Evolutionary conservation across 2,329 filamentous ascomycete genomes (phyloP).

Genomic region (Zasmidium angulare): DNA sequence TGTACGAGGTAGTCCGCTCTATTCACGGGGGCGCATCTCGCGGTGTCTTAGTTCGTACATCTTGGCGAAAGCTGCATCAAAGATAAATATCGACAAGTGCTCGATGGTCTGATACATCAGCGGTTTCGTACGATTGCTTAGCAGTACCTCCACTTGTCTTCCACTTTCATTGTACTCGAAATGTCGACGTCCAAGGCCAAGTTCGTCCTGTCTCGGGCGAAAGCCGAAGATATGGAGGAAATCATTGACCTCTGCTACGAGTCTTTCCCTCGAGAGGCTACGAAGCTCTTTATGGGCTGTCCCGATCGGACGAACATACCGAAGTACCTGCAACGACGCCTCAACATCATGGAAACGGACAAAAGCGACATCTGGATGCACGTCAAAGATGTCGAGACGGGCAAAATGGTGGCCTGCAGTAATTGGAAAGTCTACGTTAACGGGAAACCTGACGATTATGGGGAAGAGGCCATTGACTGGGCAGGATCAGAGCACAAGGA

Average conservation of each 20-base stretch:
- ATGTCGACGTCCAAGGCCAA: neutral
- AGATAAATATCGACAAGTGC: too few relatives aligned
- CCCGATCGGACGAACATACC: constrained; percentile 13
- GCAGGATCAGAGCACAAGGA: constrained; percentile 11
- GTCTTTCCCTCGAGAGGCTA: constrained; percentile 13
- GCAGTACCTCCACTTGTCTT: too few relatives aligned
- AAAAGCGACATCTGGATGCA: constrained; percentile 33
- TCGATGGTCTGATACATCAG: too few relatives aligned
- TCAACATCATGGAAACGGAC: constrained; percentile 20
- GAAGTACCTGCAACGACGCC: constrained; percentile 10
- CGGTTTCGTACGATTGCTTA: too few relatives aligned
- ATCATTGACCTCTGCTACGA: constrained; percentile 4
- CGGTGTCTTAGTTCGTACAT: too few relatives aligned
- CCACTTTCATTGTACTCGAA: too few relatives aligned
- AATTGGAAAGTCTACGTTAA: constrained; percentile 32
- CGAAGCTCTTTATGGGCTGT: constrained; percentile 26
- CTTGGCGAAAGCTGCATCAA: too few relatives aligned
- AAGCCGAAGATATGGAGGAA: neutral
- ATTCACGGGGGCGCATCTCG: too few relatives aligned
- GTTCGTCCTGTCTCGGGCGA: neutral
- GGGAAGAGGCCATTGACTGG: constrained; percentile 14
- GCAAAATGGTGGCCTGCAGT: constrained; percentile 31
- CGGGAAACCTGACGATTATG: constrained; percentile 18
- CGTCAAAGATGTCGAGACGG: constrained; percentile 27
- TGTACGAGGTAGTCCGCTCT: too few relatives aligned